phyloP scores from a whole-genome alignment of 352 stramenopile genomes.

The Phytophthora litchii region DNA sequence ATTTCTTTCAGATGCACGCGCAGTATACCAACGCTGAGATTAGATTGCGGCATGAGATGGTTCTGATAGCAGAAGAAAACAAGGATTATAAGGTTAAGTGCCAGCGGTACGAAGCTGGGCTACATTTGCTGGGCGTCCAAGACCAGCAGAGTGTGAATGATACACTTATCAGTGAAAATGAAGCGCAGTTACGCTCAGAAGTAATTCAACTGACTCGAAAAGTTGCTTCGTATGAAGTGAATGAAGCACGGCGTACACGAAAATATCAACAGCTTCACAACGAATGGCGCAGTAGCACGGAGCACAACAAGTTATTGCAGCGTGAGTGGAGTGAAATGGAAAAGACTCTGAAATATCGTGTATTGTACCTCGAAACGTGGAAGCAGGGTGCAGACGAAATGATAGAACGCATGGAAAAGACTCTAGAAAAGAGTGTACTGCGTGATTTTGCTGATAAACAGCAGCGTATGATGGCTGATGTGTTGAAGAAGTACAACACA shows the following conservation, averaged over 20 bases:
- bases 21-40: conserved; percentile 50
- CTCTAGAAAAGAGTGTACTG: conserved; percentile 64
- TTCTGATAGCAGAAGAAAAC: conserved; percentile 44
- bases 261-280: conserved; percentile 58
- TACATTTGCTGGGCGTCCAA: conserved; percentile 52
- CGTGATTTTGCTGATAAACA: conserved; percentile 54
- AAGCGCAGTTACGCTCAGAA: conserved; percentile 50
- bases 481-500: conserved; percentile 47
- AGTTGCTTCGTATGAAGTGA: conserved; percentile 82
- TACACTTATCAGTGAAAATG: conserved; percentile 32
- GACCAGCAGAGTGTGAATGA: conserved; percentile 15
- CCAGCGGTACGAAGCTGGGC: conserved; percentile 56
- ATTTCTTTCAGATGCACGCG: conserved; percentile 70
- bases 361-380: conserved; percentile 93
- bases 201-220: conserved; percentile 78
- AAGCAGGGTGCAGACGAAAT: conserved; percentile 75
- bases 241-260: conserved; percentile 76
- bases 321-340: conserved; percentile 90
- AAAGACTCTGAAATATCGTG: conserved; percentile 82
- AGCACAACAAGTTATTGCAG: conserved; percentile 50
- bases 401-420: conserved; percentile 66
- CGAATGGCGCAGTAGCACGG: conserved; percentile 43
- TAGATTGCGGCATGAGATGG: conserved; percentile 39
- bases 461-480: conserved; percentile 31
- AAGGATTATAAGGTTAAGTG: conserved; percentile 57